Evolutionary conservation across 1,284 basidiomycete genomes (phyloP).

Genomic region (Sanghuangporus weigelae): DNA sequence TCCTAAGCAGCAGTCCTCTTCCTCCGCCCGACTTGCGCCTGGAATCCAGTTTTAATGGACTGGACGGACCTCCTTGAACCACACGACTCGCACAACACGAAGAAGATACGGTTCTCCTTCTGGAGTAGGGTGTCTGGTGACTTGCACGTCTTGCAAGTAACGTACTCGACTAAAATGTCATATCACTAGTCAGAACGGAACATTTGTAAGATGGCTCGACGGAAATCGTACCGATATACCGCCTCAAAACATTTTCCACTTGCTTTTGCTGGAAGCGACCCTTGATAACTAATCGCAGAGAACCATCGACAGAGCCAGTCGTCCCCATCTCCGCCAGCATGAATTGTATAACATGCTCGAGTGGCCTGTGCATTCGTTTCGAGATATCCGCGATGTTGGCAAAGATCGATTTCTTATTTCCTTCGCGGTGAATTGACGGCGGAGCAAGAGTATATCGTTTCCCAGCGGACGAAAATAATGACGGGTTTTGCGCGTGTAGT

Average conservation of each 20-base stretch:
- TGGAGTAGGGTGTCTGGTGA: conserved; percentile 94
- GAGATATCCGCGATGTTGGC: conserved; percentile 97
- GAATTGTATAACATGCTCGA: conserved; percentile 99
- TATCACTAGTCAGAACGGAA: not conserved
- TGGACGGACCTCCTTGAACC: conserved; percentile 90
- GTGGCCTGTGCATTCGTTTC: conserved; percentile 97
- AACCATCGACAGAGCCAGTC: conserved; percentile 91
- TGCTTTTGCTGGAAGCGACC: conserved; percentile 99
- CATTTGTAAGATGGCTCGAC: not conserved
- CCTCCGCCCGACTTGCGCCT: conserved; percentile 91
- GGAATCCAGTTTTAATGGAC: conserved; percentile 98
- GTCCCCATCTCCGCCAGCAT: conserved; percentile 99
- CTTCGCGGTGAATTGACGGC: conserved; percentile 91
- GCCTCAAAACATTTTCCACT: conserved; percentile 94
- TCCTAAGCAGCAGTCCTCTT: conserved; percentile 42
- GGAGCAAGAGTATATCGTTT: conserved; percentile 97
- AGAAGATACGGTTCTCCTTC: conserved; percentile 99
- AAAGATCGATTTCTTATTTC: conserved; percentile 96
- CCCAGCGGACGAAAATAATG: conserved; percentile 80
- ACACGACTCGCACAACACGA: conserved; percentile 96
- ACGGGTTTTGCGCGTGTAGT: conserved; percentile 91
- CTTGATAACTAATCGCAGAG: conserved; percentile 91
- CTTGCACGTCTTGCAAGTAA: conserved; percentile 99
- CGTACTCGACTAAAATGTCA: conserved; percentile 85
- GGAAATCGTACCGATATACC: conserved; percentile 81